Evolutionary conservation across 805 yeast genomes (phyloP), one percentile per base, ranked within the genome.

Genomic region (Novakomyces olei): DNA sequence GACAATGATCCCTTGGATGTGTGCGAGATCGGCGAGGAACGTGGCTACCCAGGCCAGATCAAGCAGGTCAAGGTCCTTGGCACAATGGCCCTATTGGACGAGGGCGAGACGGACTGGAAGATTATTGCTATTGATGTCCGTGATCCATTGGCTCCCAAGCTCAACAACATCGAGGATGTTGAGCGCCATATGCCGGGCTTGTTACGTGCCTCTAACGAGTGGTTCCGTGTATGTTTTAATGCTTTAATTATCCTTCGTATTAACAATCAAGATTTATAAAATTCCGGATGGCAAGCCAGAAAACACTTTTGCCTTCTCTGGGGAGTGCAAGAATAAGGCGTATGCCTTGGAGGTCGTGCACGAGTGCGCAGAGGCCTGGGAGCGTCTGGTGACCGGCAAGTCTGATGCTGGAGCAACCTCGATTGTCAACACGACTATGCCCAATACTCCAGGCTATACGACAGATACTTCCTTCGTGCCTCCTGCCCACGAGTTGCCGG

Each of bases 61-160:
- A 72, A 72, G 48, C 77, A 76, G 55, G 96, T 83, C 39, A 83
- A 83, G 60, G 85, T 81, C 15, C 60, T 88, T 40, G 98, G 98
- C 41, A 73, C 85, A 38, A 69, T 88, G 72, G 96, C 96, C 20
- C 63, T 88, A 43, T 70, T 88, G 43, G 98, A 88, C 53, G 95
- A 83, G 54, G 95, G 94, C 43, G 98, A 88, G 58, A 65, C 92
- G 37, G 98, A 85, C 58, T 85, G 96, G 96, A 83, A 83, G 61
- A 72, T 85, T 44, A 73, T 88, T 49, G 94, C 73, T 44, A 73
- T 88, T 44, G 83, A 80, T 46, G 63, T 73, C 51, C 66, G 71
- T 44, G 98, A 88, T 53, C 92, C 92, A 43, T 66, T 83, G 45
- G 92, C 95, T 39, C 50, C 75, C 37, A 74, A 81, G 59, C 61